Conservation (phyloP, 163 green algal species). For the Coccomyxa subellipsoidea region DNA sequence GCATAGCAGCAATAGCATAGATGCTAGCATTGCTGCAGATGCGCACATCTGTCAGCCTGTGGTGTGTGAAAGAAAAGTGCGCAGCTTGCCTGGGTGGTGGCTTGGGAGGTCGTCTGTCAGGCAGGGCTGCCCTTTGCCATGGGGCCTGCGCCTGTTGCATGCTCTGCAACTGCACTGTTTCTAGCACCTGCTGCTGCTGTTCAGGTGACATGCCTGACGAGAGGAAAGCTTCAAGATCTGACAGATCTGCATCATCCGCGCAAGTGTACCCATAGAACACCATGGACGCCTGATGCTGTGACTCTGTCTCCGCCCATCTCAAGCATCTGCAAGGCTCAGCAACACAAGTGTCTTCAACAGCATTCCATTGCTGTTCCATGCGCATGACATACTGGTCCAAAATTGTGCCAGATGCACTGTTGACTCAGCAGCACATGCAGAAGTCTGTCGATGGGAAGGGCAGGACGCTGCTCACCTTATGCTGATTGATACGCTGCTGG, state of each 20-base stretch:
- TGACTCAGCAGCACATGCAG: no score
- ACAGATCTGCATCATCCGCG: neutral
- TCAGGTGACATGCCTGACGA: neutral
- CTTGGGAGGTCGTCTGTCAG: neutral
- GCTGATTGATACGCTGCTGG: no score
- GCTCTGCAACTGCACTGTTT: neutral
- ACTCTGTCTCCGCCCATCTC: conserved; percentile 18
- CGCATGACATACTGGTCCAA: no score
- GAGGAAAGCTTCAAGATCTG: neutral
- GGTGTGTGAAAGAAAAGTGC: no score
- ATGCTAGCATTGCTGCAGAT: neutral
- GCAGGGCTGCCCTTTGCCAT: neutral
- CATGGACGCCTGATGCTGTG: neutral
- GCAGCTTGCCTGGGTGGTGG: neutral
- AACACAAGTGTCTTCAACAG: neutral
- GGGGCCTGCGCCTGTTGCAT: neutral
- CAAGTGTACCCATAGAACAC: conserved; percentile 2
- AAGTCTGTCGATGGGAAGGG: no score
- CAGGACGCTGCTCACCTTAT: neutral
- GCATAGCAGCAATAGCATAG: no score
- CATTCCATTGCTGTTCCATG: no score
- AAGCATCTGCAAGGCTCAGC: conserved; percentile 39
- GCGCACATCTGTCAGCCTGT: neutral
- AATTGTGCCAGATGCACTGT: no score
- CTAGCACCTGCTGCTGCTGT: neutral